Evolutionary conservation across 352 stramenopile species (phyloP), one percentile per base, ranked within the genome.

Genomic region (Phytophthora palmivora): DNA sequence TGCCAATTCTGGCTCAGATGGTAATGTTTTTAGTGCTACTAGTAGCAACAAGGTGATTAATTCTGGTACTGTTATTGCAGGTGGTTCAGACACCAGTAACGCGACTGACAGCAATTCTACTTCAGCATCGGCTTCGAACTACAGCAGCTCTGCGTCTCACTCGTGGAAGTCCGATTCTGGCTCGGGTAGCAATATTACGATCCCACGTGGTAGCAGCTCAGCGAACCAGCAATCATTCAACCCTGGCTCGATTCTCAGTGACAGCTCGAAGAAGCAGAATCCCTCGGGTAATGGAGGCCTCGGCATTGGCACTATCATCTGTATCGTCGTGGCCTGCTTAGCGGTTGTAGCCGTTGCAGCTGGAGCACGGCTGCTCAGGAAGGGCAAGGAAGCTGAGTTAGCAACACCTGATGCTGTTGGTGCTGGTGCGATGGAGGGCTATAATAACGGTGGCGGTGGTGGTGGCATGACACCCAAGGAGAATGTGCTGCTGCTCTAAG

Each of bases 401-500:
- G 66, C 72, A 59, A 90, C 80, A 16, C 81, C 83, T 4, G 74
- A 72, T 32, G 65, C 76, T n/a, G n/a, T n/a, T n/a, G n/a, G n/a
- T 3, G 70, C 68, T 22, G 67, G 43, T 19, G 65, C 42, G 2
- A 58, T 82, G 14, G 81, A 87, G 21, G 71, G 75, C 69, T 89
- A 91, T 65, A 73, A 73, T 56, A 55, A 59, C 47, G 63, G 45
- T 9, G 79, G 74, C 19, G 79, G 76, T 24, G 72, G 84, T 50
- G 74, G 78, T 32, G 75, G 84, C 57, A 85, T 93, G 64, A 93
- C 84, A 61, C 84, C 84, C 38, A 93, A 93, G 72, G 84, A 93
- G 63, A 84, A 90, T 53, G 82, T 93, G 65, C 60, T 93, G 54
- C 74, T 93, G 62, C 73, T 93, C 56, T 93, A 93, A 88, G 70